Evolutionary conservation across 495 filamentous ascomycete species (phyloP).

Genomic region (Hypoxylon crocopeplum): DNA sequence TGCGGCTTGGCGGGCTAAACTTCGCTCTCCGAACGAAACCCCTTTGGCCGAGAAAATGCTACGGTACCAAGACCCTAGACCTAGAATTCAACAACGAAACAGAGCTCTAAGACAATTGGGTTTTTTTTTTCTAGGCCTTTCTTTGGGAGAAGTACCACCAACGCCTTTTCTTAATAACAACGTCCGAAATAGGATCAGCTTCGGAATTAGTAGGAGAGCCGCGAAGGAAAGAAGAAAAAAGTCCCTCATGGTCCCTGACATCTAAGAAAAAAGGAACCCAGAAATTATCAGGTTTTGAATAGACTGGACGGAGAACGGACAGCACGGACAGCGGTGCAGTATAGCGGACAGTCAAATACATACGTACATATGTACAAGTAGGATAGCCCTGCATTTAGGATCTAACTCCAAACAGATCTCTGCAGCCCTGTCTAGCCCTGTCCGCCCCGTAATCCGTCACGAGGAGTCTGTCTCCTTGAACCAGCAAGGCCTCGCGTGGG

Average conservation of each 20-base stretch:
- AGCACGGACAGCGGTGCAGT: too few species aligned
- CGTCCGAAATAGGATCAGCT: constrained; percentile 17
- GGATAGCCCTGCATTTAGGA: constrained; percentile 17
- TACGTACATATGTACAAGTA: neutral
- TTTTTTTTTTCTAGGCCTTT: too few species aligned
- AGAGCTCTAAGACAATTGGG: too few species aligned
- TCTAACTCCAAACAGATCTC: constrained; percentile 15
- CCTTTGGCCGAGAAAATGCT: constrained; percentile 16
- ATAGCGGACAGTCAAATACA: too few species aligned
- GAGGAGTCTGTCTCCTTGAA: constrained; percentile 14
- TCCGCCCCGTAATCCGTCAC: constrained; percentile 15
- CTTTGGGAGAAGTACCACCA: constrained; percentile 1
- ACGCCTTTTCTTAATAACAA: neutral
- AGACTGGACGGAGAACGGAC: too few species aligned
- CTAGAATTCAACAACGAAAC: constrained; percentile 6
- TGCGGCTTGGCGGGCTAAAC: constrained; percentile 6
- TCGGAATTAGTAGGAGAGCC: neutral
- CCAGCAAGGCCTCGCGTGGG: constrained; percentile 14
- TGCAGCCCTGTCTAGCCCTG: constrained; percentile 36
- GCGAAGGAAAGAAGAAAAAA: constrained; percentile 17
- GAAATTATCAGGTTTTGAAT: too few species aligned
- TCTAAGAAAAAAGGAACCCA: neutral
- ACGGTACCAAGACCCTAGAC: constrained; percentile 16
- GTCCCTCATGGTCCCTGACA: constrained; percentile 29
- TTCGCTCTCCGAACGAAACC: constrained; percentile 26